These are phyloP conservation scores for Fusarium verticillioides DNA, from an alignment of 2,329 filamentous ascomycete species.

Conservation along the genomic window DNA sequence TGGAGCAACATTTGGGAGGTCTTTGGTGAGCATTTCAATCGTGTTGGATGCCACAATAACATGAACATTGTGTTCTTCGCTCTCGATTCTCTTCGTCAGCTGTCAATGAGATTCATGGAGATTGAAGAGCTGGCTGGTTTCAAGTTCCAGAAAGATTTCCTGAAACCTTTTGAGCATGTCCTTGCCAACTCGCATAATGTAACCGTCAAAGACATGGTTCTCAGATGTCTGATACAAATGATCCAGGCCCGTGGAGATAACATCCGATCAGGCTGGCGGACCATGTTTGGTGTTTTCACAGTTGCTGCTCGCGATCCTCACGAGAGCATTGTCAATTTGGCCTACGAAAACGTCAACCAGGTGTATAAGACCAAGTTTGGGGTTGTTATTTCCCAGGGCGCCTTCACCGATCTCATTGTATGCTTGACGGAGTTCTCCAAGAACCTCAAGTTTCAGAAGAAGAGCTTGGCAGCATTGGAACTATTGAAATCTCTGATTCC, in stretches of 20 bases:
- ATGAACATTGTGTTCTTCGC: conserved; percentile 98
- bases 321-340: conserved; percentile 94
- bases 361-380: conserved; percentile 97
- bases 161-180: conserved; percentile 98
- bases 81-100: conserved; percentile 90
- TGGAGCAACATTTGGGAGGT: conserved; percentile 99
- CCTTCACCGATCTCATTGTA: conserved; percentile 95
- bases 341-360: conserved; percentile 95
- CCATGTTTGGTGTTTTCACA: conserved; percentile 99
- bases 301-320: conserved; percentile 93
- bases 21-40: conserved; percentile 98
- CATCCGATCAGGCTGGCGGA: conserved; percentile 97
- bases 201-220: conserved; percentile 95
- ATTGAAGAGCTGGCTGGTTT: conserved; percentile 97
- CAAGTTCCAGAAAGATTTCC: conserved; percentile 99
- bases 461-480: conserved; percentile 95
- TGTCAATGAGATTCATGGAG: conserved; percentile 99
- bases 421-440: conserved; percentile 99
- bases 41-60: conserved; percentile 95
- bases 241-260: conserved; percentile 97
- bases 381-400: conserved; percentile 94
- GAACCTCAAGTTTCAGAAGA: conserved; percentile 98
- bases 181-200: conserved; percentile 92
- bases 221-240: conserved; percentile 98
- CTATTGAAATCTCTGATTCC: conserved; percentile 92